phyloP scores from a whole-genome alignment of 1,284 basidiomycete species.

The Anthracocystis panici-leucophaei region DNA sequence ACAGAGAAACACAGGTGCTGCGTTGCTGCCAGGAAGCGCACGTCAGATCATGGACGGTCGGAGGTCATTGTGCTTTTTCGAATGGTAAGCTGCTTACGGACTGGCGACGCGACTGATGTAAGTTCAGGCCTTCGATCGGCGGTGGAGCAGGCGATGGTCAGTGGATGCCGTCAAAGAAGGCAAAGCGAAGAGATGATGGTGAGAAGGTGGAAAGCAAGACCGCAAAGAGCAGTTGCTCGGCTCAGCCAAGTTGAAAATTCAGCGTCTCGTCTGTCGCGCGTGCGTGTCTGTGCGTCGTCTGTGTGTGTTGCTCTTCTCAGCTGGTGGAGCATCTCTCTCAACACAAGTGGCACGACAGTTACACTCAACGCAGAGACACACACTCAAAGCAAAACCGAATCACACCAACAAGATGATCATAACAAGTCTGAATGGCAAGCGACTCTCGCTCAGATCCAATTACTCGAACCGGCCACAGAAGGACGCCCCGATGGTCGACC shows the following conservation, averaged over 20 bases:
- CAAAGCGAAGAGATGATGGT: background rate
- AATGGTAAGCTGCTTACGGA: background rate
- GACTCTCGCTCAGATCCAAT: slow-evolving; percentile 34
- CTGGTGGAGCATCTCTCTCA: slow-evolving; percentile 12
- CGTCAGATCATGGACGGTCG: slow-evolving; percentile 2
- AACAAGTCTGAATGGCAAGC: background rate
- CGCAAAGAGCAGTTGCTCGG: background rate
- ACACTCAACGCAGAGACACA: background rate
- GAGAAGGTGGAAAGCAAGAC: slow-evolving; percentile 1
- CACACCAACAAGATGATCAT: background rate
- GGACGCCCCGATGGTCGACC: slow-evolving; percentile 33
- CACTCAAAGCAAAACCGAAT: background rate
- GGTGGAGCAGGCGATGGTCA: background rate
- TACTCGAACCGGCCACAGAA: slow-evolving; percentile 25
- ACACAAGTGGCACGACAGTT: background rate
- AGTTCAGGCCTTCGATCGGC: background rate
- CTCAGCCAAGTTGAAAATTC: slow-evolving; percentile 17
- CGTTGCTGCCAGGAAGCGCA: slow-evolving; percentile 1
- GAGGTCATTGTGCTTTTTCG: slow-evolving; percentile 2
- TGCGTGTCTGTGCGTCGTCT: slow-evolving; percentile 5
- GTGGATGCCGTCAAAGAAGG: background rate
- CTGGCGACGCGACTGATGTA: no score
- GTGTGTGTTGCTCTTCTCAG: slow-evolving; percentile 12
- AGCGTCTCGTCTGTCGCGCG: slow-evolving; percentile 19
- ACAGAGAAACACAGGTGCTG: background rate